A percentile compares a stretch with the other conserved stretches of the same genome.
These are phyloP conservation scores for Sporothrix luriei DNA, from an alignment of 2,329 filamentous ascomycete genomes.

Conservation along the genomic window DNA sequence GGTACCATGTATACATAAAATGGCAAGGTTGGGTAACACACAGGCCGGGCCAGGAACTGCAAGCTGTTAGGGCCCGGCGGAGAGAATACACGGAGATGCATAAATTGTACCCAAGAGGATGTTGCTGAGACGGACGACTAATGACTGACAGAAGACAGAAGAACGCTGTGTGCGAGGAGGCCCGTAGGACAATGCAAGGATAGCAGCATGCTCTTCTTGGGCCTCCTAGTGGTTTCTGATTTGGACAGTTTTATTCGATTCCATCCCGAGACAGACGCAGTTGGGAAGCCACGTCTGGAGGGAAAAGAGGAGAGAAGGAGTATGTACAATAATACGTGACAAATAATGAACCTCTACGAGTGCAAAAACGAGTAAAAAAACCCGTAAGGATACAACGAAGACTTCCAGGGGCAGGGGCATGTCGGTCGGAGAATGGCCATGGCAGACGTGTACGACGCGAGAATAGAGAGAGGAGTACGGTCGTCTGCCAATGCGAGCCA, in stretches of 20 bases:
- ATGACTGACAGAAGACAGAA: neutral
- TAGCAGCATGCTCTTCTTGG: neutral
- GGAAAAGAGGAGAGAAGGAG: neutral
- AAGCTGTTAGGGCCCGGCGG: neutral
- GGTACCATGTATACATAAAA: too few relatives aligned
- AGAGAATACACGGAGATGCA: neutral
- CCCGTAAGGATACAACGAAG: constrained; percentile 13
- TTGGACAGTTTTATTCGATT: neutral
- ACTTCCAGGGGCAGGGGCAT: neutral
- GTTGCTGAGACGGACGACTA: neutral
- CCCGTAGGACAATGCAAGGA: neutral
- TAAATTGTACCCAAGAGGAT: neutral
- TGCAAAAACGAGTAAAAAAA: neutral
- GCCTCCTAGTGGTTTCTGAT: neutral
- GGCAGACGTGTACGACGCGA: neutral
- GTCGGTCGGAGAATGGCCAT: constrained; percentile 12
- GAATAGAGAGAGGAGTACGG: neutral
- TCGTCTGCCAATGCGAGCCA: too few relatives aligned
- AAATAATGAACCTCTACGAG: neutral
- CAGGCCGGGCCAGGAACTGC: constrained; percentile 5
- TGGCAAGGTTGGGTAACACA: constrained; percentile 1
- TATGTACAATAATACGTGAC: neutral
- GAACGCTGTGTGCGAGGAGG: too few relatives aligned
- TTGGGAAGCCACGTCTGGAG: neutral
- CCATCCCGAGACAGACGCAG: constrained; percentile 4